Evolutionary conservation across 345 rosid species (phyloP).

Genomic region (Capsella bursapastoris): DNA sequence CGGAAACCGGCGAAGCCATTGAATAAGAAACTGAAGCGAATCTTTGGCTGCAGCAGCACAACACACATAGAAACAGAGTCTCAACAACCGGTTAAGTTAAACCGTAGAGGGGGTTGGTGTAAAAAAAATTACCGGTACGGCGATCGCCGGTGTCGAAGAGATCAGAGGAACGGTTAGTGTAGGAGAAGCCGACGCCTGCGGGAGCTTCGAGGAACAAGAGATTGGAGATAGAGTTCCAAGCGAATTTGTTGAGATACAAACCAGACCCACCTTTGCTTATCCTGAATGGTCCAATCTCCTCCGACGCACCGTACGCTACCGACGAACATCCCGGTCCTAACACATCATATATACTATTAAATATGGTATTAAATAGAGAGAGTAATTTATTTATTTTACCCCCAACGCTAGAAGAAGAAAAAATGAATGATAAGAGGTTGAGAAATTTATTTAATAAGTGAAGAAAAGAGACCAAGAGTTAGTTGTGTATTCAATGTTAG

Average conservation of each 20-base stretch:
- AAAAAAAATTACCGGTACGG: conserved; percentile 66
- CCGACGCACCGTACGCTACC: conserved; percentile 98
- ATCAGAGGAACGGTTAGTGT: conserved; percentile 85
- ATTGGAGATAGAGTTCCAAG: conserved; percentile 89
- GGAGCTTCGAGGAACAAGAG: conserved; percentile 96
- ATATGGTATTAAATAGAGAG: neutral
- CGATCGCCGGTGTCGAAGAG: conserved; percentile 75
- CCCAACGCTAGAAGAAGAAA: neutral
- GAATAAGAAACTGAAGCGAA: conserved; percentile 71
- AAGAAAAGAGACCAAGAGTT: conserved; percentile 34
- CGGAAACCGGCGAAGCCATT: conserved; percentile 85
- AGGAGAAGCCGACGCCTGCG: conserved; percentile 98
- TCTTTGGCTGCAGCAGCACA: conserved; percentile 65
- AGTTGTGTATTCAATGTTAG: conserved; percentile 37
- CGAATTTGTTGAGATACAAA: conserved; percentile 77
- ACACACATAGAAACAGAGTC: conserved; percentile 3
- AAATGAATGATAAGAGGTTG: conserved; percentile 5
- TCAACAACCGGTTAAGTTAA: neutral
- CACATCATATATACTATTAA: neutral
- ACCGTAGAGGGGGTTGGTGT: neutral
- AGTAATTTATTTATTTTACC: neutral
- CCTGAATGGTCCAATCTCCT: conserved; percentile 96
- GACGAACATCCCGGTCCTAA: conserved; percentile 99
- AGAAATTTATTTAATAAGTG: conserved; percentile 22
- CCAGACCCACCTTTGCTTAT: conserved; percentile 84